A percentile compares a stretch with the other conserved stretches of the same genome.
phyloP scores from a whole-genome alignment of 108 stramenopile genomes.

The Aurantiochytrium sp. region DNA sequence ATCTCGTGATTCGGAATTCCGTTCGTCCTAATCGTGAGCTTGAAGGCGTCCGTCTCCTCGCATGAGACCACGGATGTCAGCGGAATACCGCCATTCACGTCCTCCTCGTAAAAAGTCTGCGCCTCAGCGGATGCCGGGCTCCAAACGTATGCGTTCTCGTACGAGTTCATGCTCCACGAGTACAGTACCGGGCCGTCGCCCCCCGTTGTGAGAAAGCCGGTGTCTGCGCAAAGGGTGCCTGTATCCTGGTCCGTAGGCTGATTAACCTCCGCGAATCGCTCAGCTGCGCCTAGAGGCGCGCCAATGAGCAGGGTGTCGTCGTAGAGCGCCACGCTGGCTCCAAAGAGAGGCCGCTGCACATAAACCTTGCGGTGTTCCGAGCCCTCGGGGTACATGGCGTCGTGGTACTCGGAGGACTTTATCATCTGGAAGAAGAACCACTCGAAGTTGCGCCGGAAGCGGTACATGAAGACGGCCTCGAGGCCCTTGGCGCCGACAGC shows the following conservation, averaged over 20 bases:
- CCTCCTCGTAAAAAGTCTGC: background rate
- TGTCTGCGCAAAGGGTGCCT: background rate
- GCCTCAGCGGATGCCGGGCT: background rate
- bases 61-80: background rate
- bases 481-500: constrained; percentile 54
- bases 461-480: constrained; percentile 53
- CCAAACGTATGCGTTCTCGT: background rate
- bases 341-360: constrained; percentile 64
- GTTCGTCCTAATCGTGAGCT: background rate
- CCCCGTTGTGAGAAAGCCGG: background rate
- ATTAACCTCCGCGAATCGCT: background rate
- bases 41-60: constrained; percentile 7
- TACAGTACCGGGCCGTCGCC: background rate
- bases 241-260: background rate
- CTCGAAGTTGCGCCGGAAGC: background rate
- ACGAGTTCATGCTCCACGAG: background rate
- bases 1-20: background rate
- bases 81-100: background rate
- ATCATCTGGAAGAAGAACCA: constrained; percentile 16
- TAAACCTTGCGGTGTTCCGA: background rate
- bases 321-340: constrained; percentile 54
- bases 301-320: constrained; percentile 49
- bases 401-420: constrained; percentile 56
- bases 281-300: constrained; percentile 50
- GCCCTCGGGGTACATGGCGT: constrained; percentile 52